Percentiles rank a stretch among this genome's conserved stretches.
Conservation (phyloP, 2,329 filamentous ascomycete species). For the Zasmidium cellare region DNA sequence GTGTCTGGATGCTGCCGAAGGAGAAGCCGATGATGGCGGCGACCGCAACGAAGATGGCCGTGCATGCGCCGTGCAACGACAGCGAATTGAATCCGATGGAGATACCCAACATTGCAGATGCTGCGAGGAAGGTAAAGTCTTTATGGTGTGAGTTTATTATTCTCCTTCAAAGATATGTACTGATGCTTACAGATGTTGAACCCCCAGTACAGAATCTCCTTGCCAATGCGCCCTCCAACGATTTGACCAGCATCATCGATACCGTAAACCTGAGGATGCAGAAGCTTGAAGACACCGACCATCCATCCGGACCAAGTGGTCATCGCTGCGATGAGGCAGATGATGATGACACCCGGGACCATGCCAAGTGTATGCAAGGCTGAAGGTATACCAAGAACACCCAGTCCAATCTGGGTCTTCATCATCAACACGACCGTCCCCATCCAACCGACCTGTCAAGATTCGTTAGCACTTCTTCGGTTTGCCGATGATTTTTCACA, state of each 20-base stretch:
- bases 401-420: slow-evolving; percentile 47
- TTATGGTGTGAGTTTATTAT: slow-evolving; percentile 1
- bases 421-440: slow-evolving; percentile 47
- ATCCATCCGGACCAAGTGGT: slow-evolving; percentile 53
- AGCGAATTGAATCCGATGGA: slow-evolving; percentile 30
- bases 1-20: slow-evolving; percentile 38
- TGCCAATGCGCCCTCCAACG: slow-evolving; percentile 54
- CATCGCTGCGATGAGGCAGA: slow-evolving; percentile 43
- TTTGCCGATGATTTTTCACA: background rate
- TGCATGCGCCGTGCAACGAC: slow-evolving; percentile 36
- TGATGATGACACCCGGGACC: slow-evolving; percentile 48
- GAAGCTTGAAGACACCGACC: slow-evolving; percentile 53
- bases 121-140: slow-evolving; percentile 33
- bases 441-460: slow-evolving; percentile 40
- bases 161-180: background rate
- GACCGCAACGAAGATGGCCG: slow-evolving; percentile 43
- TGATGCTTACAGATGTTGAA: slow-evolving; percentile 19
- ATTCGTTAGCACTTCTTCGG: background rate
- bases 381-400: slow-evolving; percentile 49
- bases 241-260: slow-evolving; percentile 58
- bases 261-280: slow-evolving; percentile 56
- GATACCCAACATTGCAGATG: slow-evolving; percentile 37
- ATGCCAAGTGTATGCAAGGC: slow-evolving; percentile 45
- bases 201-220: slow-evolving; percentile 46
- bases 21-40: slow-evolving; percentile 43